Conservation (phyloP, 129 eudicot species). For the Flaveria linearis region DNA sequence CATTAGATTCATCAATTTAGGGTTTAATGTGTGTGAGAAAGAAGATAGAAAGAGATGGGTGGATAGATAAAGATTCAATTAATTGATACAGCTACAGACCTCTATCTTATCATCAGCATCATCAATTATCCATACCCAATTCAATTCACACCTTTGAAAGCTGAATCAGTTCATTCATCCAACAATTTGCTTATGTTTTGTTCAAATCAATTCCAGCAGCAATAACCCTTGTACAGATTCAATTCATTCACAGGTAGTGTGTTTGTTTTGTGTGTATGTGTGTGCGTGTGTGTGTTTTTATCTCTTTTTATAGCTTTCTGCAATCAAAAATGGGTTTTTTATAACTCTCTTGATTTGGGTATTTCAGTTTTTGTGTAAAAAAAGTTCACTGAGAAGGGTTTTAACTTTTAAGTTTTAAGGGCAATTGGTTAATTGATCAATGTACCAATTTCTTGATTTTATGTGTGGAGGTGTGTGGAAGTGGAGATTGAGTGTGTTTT, state of each 20-base stretch:
- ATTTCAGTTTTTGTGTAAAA: neutral
- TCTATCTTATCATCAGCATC: slow-evolving; percentile 32
- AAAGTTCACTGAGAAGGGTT: neutral
- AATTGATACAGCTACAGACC: slow-evolving; percentile 34
- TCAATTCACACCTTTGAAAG: slow-evolving; percentile 17
- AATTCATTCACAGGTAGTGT: neutral
- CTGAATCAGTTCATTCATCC: neutral
- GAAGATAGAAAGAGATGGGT: slow-evolving; percentile 1
- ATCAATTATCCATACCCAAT: slow-evolving; percentile 29
- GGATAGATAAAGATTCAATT: slow-evolving; percentile 26
- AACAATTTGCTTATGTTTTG: too few relatives aligned
- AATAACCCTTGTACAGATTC: too few relatives aligned
- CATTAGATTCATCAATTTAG: slow-evolving; percentile 9
- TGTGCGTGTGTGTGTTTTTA: too few relatives aligned
- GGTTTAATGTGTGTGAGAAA: slow-evolving; percentile 22
- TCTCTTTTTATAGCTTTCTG: neutral
- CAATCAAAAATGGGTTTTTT: neutral
- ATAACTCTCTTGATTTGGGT: neutral
- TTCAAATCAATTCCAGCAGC: too few relatives aligned
- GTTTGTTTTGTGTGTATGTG: neutral
- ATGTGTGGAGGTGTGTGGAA: neutral
- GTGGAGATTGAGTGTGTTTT: neutral
- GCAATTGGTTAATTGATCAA: slow-evolving; percentile 2
- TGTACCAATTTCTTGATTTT: neutral
- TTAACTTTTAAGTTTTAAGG: neutral